Evolutionary conservation across 2,329 filamentous ascomycete species (phyloP).

Genomic region (Chaetomiaceae sp.): DNA sequence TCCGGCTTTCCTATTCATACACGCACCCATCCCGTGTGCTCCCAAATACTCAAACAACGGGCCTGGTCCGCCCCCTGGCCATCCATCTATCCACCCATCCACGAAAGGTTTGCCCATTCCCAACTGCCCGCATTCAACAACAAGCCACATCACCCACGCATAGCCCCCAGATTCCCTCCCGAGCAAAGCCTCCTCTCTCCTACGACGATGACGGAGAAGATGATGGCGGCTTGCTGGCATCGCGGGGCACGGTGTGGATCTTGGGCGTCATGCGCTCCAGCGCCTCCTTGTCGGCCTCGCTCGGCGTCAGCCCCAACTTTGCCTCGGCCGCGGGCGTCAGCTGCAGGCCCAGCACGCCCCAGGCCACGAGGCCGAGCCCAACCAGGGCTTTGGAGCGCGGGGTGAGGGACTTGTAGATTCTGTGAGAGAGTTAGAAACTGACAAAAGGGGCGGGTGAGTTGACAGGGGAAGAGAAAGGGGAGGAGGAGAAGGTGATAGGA

Average conservation of each 20-base stretch:
- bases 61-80: no score
- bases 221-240: background rate
- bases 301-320: constrained; percentile 64
- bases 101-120: no score
- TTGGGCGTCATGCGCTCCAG: constrained; percentile 57
- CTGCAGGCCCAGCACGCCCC: constrained; percentile 68
- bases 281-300: constrained; percentile 64
- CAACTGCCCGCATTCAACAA: no score
- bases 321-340: constrained; percentile 67
- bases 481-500: background rate
- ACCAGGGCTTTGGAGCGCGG: constrained; percentile 63
- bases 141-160: no score
- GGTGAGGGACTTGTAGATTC: constrained; percentile 65
- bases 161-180: no score
- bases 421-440: constrained; percentile 26
- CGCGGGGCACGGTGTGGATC: constrained; percentile 53
- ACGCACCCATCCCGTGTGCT: no score
- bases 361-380: constrained; percentile 68
- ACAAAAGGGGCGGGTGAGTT: background rate
- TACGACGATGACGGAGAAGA: background rate
- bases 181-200: no score
- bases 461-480: background rate
- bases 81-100: no score
- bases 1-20: no score
- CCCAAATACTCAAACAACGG: no score